These are phyloP conservation scores for Candida lessepsii DNA, from an alignment of 805 yeast species.

Conservation along the genomic window DNA sequence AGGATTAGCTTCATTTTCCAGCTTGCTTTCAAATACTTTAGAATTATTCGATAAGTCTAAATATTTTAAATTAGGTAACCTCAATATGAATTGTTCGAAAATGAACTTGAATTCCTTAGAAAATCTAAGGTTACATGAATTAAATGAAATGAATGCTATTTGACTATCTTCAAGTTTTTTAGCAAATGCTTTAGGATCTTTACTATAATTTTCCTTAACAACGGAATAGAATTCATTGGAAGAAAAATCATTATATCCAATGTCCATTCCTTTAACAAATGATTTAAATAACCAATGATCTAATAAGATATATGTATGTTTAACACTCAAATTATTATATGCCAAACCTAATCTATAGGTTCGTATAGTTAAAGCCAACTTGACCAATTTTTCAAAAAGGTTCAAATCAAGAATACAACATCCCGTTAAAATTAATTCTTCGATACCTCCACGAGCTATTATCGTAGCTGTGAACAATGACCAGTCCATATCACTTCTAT, in stretches of 20 bases:
- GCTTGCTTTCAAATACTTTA: slow-evolving; percentile 48
- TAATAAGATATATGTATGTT: slow-evolving; percentile 54
- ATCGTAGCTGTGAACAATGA: slow-evolving; percentile 67
- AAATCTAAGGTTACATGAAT: slow-evolving; percentile 58
- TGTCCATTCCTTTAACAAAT: slow-evolving; percentile 67
- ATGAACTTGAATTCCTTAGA: slow-evolving; percentile 48
- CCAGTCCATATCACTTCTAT: slow-evolving; percentile 85
- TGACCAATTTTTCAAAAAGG: slow-evolving; percentile 54
- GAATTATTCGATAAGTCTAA: slow-evolving; percentile 75
- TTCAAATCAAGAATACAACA: slow-evolving; percentile 58
- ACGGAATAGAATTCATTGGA: slow-evolving; percentile 31
- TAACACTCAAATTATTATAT: slow-evolving; percentile 58
- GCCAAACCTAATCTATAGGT: slow-evolving; percentile 77
- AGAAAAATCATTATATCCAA: slow-evolving; percentile 77
- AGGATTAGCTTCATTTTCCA: background rate
- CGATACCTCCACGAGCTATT: slow-evolving; percentile 68
- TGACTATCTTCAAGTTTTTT: slow-evolving; percentile 21
- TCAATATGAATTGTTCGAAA: slow-evolving; percentile 50
- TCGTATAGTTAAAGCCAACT: slow-evolving; percentile 50
- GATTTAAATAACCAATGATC: slow-evolving; percentile 55
- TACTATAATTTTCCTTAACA: slow-evolving; percentile 31
- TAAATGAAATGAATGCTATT: slow-evolving; percentile 55
- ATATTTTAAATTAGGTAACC: slow-evolving; percentile 59
- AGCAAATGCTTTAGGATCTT: slow-evolving; percentile 17
- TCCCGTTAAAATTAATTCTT: slow-evolving; percentile 78